phyloP scores from a whole-genome alignment of 257 asterid genomes.

The Marsdenia floribunda region DNA sequence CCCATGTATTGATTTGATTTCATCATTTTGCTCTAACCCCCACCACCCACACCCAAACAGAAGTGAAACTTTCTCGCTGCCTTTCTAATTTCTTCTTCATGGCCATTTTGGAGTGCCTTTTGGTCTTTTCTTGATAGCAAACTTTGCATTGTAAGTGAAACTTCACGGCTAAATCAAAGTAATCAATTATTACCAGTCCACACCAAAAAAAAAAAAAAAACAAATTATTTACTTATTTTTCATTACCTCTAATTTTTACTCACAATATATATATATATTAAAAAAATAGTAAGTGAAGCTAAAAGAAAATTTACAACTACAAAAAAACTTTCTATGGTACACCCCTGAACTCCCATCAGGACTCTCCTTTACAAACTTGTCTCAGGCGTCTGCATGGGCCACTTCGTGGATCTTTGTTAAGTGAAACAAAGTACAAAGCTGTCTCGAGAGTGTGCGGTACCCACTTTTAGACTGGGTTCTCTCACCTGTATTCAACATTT shows the following conservation, averaged over 20 bases:
- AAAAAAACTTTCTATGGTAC: constrained; percentile 16
- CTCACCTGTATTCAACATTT: not conserved
- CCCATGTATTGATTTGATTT: constrained; percentile 24
- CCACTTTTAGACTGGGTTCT: not conserved
- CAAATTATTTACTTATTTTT: not conserved
- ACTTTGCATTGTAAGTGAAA: not conserved
- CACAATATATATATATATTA: not conserved
- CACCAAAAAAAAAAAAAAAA: no score
- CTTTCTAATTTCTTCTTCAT: not conserved
- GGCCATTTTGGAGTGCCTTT: no score
- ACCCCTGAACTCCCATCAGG: constrained; percentile 5
- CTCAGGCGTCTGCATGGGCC: constrained; percentile 7
- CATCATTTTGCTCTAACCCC: not conserved
- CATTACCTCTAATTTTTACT: not conserved
- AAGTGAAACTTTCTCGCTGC: no score
- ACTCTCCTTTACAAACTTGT: not conserved
- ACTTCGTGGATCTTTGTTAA: constrained; percentile 6
- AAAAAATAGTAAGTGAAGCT: not conserved
- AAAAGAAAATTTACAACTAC: constrained; percentile 4
- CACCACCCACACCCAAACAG: no score
- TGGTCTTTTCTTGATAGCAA: no score
- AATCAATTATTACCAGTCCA: not conserved
- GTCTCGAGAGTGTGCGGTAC: not conserved
- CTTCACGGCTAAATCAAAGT: not conserved
- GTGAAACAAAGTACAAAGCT: constrained; percentile 1